A percentile compares a stretch with the other conserved stretches of the same genome.
Conservation (phyloP, 2,329 filamentous ascomycete genomes). For the Harringtonia lauricola region DNA sequence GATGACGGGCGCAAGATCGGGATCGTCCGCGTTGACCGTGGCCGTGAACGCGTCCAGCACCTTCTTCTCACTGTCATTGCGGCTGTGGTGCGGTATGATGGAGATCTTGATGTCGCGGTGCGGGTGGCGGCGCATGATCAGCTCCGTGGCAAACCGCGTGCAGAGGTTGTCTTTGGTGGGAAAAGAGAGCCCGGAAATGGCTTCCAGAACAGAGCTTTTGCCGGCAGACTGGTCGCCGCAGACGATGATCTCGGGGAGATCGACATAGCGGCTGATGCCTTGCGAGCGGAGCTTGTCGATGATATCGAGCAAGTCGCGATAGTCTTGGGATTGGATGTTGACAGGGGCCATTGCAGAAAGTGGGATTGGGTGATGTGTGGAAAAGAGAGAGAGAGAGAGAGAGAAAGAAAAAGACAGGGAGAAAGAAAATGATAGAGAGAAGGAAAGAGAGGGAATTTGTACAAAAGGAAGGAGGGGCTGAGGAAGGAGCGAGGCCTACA, state of each 20-base stretch:
- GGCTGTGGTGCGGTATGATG: slow-evolving; percentile 22
- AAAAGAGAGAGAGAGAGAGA: too few relatives aligned
- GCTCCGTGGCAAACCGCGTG: slow-evolving; percentile 52
- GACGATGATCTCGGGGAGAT: slow-evolving; percentile 39
- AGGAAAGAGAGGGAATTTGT: too few relatives aligned
- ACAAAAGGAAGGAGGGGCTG: too few relatives aligned
- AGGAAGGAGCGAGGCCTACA: too few relatives aligned
- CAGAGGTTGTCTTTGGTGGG: slow-evolving; percentile 46
- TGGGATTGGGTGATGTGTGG: too few relatives aligned
- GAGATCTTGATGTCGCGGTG: slow-evolving; percentile 22
- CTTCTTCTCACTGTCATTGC: slow-evolving; percentile 16
- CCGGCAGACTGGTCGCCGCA: slow-evolving; percentile 51
- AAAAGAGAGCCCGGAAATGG: slow-evolving; percentile 50
- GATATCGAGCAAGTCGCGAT: slow-evolving; percentile 20
- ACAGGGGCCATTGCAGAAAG: too few relatives aligned
- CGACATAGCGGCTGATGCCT: slow-evolving; percentile 25
- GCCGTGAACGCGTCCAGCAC: slow-evolving; percentile 5
- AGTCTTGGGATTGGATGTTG: too few relatives aligned
- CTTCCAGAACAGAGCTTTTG: slow-evolving; percentile 55
- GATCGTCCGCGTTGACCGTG: slow-evolving; percentile 3
- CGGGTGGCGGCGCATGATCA: slow-evolving; percentile 39
- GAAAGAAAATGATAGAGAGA: too few relatives aligned
- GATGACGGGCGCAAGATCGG: slow-evolving; percentile 22
- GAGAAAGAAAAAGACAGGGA: too few relatives aligned
- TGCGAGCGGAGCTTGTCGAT: slow-evolving; percentile 26